phyloP scores from a whole-genome alignment of 306 rosid species.

The Glycyrrhiza uralensis region DNA sequence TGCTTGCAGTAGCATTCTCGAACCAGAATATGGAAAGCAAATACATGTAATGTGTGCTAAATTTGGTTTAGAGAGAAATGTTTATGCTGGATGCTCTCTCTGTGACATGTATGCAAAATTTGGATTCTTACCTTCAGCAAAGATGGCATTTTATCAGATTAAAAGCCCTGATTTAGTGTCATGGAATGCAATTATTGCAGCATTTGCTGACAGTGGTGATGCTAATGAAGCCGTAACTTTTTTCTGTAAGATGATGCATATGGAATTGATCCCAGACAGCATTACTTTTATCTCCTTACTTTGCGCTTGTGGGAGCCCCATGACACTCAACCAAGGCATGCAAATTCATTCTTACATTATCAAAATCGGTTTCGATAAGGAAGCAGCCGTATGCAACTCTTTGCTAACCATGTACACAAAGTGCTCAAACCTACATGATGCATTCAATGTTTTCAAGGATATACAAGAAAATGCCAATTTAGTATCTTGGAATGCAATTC shows the following conservation, averaged over 20 bases:
- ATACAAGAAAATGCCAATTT: conserved; percentile 38
- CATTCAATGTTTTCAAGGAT: conserved; percentile 48
- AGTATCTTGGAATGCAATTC: conserved; percentile 77
- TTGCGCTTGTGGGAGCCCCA: conserved; percentile 52
- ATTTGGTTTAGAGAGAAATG: conserved; percentile 57
- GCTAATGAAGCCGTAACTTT: conserved; percentile 47
- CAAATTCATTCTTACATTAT: conserved; percentile 60
- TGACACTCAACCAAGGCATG: conserved; percentile 55
- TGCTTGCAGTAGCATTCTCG: conserved; percentile 58
- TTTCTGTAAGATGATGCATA: conserved; percentile 51
- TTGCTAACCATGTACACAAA: conserved; percentile 67
- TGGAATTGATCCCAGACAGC: conserved; percentile 48
- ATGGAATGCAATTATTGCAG: conserved; percentile 75
- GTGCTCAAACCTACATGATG: conserved; percentile 57
- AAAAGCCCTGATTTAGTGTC: conserved; percentile 65
- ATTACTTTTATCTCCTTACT: conserved; percentile 60
- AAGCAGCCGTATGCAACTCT: conserved; percentile 49
- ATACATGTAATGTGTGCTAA: conserved; percentile 63
- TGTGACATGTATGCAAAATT: conserved; percentile 77
- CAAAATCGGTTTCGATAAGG: conserved; percentile 45
- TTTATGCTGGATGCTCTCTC: conserved; percentile 74
- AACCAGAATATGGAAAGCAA: conserved; percentile 69
- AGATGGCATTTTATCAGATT: conserved; percentile 48
- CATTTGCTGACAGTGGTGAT: conserved; percentile 47
- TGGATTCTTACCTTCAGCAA: conserved; percentile 50